phyloP scores from a whole-genome alignment of 805 yeast species.

The Nakazawaea laoshanensis region DNA sequence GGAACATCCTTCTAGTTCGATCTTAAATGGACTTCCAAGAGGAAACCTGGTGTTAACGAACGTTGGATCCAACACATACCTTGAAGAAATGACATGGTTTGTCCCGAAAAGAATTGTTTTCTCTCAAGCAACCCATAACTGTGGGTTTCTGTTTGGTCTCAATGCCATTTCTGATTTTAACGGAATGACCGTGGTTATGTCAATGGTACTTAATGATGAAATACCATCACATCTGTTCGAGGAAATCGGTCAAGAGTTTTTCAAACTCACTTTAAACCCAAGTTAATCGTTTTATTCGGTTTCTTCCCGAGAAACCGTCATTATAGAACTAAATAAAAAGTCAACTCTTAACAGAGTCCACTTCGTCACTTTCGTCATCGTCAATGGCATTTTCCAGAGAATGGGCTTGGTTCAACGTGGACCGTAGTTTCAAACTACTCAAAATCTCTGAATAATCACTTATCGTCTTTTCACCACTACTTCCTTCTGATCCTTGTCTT shows the following conservation, averaged over 20 bases:
- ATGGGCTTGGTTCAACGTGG: background rate
- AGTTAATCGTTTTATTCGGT: background rate
- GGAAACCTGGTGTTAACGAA: constrained; percentile 6
- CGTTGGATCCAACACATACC: constrained; percentile 2
- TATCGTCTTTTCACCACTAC: background rate
- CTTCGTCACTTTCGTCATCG: background rate
- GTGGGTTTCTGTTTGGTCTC: constrained; percentile 1
- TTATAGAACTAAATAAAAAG: background rate
- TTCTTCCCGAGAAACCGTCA: background rate
- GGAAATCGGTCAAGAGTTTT: background rate
- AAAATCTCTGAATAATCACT: constrained; percentile 5
- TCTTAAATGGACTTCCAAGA: constrained; percentile 1
- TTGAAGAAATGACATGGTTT: background rate
- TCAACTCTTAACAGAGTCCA: background rate
- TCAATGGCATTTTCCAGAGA: background rate
- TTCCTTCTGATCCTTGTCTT: background rate
- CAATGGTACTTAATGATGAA: constrained; percentile 6
- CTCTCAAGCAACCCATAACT: constrained; percentile 3
- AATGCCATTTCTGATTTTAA: constrained; percentile 1
- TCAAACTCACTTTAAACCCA: constrained; percentile 1
- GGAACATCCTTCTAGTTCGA: background rate
- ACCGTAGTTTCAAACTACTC: constrained; percentile 1
- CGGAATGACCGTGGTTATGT: constrained; percentile 7
- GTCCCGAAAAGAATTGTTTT: background rate
- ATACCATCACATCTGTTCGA: background rate